phyloP scores from a whole-genome alignment of 139 green algal genomes.

The Chlorella sp. region DNA sequence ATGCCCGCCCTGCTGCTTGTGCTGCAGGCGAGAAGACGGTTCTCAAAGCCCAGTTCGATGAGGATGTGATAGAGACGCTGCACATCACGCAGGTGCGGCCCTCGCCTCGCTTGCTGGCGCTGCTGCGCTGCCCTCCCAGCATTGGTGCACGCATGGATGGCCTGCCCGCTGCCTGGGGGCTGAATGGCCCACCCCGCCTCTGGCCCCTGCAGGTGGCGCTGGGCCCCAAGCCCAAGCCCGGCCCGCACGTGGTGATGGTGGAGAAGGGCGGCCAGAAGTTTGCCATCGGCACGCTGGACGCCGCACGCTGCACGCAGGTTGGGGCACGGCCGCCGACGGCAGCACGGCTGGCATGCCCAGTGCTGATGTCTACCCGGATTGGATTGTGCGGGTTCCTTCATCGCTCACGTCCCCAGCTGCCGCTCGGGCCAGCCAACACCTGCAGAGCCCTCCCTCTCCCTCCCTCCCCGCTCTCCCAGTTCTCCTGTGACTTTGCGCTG shows the following conservation, averaged over 20 bases:
- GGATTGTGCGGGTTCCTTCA: no score
- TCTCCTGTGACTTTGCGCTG: constrained; percentile 42
- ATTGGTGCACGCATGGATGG: no score
- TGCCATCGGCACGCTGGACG: constrained; percentile 50
- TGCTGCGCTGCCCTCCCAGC: no score
- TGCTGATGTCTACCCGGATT: no score
- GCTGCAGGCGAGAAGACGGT: constrained; percentile 13
- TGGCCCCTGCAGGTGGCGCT: constrained; percentile 19
- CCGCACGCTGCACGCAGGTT: constrained; percentile 11
- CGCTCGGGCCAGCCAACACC: no score
- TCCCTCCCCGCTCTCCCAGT: constrained; percentile 4
- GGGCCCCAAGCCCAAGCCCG: constrained; percentile 22
- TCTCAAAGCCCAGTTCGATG: constrained; percentile 26
- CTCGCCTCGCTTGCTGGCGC: no score
- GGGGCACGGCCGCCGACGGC: no score
- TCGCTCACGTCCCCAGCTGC: no score
- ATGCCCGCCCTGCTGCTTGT: neutral
- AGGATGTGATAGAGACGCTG: constrained; percentile 34
- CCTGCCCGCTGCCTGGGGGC: no score
- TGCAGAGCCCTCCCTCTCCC: neutral
- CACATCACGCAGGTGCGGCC: constrained; percentile 44
- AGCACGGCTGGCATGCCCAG: no score
- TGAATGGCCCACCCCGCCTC: no score
- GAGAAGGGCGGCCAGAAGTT: constrained; percentile 33
- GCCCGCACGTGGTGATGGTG: constrained; percentile 46